phyloP scores from a whole-genome alignment of 2,329 filamentous ascomycete species.

The Botryotinia calthae region DNA sequence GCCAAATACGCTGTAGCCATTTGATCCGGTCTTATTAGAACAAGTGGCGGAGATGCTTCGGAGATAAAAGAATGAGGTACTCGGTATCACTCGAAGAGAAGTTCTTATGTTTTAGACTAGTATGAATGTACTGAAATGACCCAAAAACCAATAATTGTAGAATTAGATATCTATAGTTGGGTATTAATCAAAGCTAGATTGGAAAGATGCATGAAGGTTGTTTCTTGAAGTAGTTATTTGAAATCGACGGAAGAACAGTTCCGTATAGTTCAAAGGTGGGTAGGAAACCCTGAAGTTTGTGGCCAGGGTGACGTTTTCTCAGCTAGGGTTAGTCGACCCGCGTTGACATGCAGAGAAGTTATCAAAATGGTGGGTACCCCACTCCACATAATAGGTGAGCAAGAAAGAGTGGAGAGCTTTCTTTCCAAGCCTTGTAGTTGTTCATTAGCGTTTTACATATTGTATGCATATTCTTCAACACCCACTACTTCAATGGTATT shows the following conservation, averaged over 20 bases:
- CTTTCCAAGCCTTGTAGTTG: not conserved
- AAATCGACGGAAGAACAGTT: not conserved
- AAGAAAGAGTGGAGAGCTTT: not conserved
- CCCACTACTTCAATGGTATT: not conserved
- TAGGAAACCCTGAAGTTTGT: not conserved
- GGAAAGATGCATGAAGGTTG: not conserved
- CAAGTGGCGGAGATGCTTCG: not conserved
- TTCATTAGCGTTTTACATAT: not conserved
- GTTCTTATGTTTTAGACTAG: not conserved
- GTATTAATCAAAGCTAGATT: not conserved
- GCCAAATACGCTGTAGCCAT: slow-evolving; percentile 51
- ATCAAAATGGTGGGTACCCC: not conserved
- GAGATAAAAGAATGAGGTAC: not conserved
- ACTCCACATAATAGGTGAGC: not conserved
- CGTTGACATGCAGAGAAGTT: not conserved
- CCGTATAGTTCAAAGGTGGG: not conserved
- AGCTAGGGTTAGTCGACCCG: not conserved
- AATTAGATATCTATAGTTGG: not conserved
- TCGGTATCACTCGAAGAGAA: not conserved
- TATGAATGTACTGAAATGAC: not conserved
- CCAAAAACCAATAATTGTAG: not conserved
- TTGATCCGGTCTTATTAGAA: not conserved
- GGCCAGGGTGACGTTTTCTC: not conserved
- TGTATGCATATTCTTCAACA: not conserved
- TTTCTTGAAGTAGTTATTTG: not conserved